Base-by-base conservation (phyloP, 176 grass and related monocot genomes). In the Miscanthus lutarioriparius region DNA sequence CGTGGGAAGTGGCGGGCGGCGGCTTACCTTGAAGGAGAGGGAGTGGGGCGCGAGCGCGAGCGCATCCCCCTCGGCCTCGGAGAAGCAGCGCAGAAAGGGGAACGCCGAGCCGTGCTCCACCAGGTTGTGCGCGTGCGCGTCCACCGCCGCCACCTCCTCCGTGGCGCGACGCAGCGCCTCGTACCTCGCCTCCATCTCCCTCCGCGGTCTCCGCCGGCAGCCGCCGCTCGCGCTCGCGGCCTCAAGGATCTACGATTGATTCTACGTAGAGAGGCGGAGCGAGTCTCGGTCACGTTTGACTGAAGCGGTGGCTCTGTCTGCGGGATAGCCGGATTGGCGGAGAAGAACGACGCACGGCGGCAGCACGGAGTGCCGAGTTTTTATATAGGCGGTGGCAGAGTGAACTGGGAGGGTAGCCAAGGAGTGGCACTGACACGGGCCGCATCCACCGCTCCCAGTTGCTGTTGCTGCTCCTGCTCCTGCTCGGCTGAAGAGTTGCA, bases 21-120 rank as follows among this genome's bases (percentile, higher is more conserved):
- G 45, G 75, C 47, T 19, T 91, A 96, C 96, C 96, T 96, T 96
- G 91, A 96, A 98, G 83, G 91, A 94, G 86, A 98, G 91, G 70
- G 96, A 82, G 72, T 96, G 81, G 10, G 87, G 93, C 30, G 89
- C 91, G 80, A 92, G 80, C 54, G 80, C 53, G 74, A 98, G 93
- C 75, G 93, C 96, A 47, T 94, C 88, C 15, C 87, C 96, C 20
- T 98, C 86, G 64, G 93, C 89, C 87, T 98, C 96, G 84, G 88
- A 93, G 91, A 98, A 92, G 91, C 91, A 92, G 64, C 89, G 86
- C 80, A 89, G 64, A 74, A 98, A 95, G 44, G 93, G 96, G 89
- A 98, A 76, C 76, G 89, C 82, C 8, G 89, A 96, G 49, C 44
- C 88, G 17, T 30, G 44, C 70, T 16, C 79, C 45, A 92, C 93